Base-by-base conservation (phyloP, 306 rosid species). In the Cicer cuneatum region DNA sequence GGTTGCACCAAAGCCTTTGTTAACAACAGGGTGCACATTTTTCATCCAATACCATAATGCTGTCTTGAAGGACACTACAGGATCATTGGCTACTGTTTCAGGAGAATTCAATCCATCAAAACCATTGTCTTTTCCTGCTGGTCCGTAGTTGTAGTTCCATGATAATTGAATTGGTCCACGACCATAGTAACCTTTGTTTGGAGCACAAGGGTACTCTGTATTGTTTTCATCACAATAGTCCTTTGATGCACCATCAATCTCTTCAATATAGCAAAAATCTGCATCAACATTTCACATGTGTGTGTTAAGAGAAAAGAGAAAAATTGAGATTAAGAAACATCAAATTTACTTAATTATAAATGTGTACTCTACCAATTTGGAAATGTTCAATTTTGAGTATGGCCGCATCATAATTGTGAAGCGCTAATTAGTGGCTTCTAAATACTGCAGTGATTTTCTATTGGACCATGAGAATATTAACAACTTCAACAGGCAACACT, bases 41-140 rank as follows among this genome's bases (percentile, higher is more conserved):
- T 80, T 40, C 93, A 88, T 91, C 97, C 97, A 93, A 16, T 85
- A 93, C 98, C 98, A 93, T 47, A 93, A 66, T 2, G 88, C 98
- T 0, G 97, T 87, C 88, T 91, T 88, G 75, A 93, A 93, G 2
- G 97, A 63, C 59, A 93, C 78, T 0, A 86, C 21, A 0, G 87
- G 72, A 65, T 89, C 87, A 24, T 77, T 85, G 7, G 90, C 92
- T n/a, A 89, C 96, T 0, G 87, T 88, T 71, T 93, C 94, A 0
- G 98, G 97, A 0, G 85, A 61, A 58, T 89, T 88, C 10, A 93
- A 38, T 4, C 96, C 96, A 15, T 93, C 97, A 5, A 91, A 91
- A 0, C 79, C 82, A 0, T 66, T 87, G 82, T 38, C 66, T 5
- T 87, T n/a, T 37, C 98, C 96, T 0, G 93, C 92, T 0, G 92